Evolutionary conservation across 2,329 filamentous ascomycete species (phyloP).

Genomic region (Aspergillus pseudoglaucus): DNA sequence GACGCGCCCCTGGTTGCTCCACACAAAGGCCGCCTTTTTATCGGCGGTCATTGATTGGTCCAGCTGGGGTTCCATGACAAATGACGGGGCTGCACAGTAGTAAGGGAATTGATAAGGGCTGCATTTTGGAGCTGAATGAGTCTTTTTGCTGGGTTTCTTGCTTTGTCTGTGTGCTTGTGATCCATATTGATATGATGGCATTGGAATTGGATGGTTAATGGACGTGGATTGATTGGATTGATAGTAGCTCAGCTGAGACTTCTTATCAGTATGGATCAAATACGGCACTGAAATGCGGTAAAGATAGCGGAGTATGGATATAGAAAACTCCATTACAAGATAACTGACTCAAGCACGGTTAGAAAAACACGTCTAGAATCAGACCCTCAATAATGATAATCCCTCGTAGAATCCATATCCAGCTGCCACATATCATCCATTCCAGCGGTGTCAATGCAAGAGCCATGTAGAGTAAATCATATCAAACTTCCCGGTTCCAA

Average conservation of each 20-base stretch:
- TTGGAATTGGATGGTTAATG: not conserved
- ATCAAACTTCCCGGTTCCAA: constrained; percentile 7
- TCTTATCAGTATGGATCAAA: too few species aligned
- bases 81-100: not conserved
- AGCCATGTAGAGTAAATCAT: not conserved
- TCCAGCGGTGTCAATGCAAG: too few species aligned
- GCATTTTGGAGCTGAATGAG: not conserved
- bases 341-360: too few species aligned
- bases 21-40: not conserved
- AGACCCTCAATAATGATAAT: too few species aligned
- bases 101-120: not conserved
- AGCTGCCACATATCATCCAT: not conserved
- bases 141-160: too few species aligned
- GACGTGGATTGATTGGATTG: not conserved
- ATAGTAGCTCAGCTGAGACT: not conserved
- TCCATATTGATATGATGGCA: too few species aligned
- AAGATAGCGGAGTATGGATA: too few species aligned
- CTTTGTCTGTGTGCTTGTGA: too few species aligned
- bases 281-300: too few species aligned
- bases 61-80: not conserved
- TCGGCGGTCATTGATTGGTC: not conserved
- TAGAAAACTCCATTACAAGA: too few species aligned
- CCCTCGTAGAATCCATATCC: too few species aligned
- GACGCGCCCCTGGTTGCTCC: not conserved
- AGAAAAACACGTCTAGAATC: too few species aligned